phyloP scores from a whole-genome alignment of 768 basidiomycete genomes.

The Mrakia gelida region DNA sequence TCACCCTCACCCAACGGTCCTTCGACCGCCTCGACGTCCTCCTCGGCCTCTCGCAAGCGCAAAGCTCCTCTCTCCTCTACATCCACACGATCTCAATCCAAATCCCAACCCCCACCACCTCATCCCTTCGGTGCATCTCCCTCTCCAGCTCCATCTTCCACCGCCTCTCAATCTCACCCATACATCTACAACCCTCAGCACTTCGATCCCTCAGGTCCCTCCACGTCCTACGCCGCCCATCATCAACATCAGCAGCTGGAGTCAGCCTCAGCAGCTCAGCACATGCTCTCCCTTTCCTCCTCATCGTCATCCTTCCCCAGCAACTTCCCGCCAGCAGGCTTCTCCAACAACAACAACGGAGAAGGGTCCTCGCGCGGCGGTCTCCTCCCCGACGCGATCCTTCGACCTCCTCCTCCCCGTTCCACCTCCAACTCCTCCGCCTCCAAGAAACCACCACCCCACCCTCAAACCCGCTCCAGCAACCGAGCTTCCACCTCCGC shows the following conservation, averaged over 20 bases:
- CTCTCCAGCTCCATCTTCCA: not conserved
- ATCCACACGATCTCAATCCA: not conserved
- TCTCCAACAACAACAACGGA: not conserved
- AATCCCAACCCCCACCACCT: not conserved
- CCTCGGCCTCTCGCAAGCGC: not conserved
- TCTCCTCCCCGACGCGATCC: not conserved
- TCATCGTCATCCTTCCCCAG: not conserved
- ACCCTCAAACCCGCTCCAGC: not conserved
- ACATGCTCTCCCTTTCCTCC: not conserved
- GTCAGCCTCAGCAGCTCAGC: constrained; percentile 14
- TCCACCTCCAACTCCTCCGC: not conserved
- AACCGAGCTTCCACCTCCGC: not conserved
- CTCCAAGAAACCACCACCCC: not conserved
- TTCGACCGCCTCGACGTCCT: not conserved
- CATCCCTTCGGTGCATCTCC: not conserved
- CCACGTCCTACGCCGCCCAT: not conserved
- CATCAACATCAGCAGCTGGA: not conserved
- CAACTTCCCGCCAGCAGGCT: not conserved
- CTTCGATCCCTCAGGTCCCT: not conserved
- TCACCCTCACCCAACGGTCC: not conserved
- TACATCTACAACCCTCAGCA: not conserved
- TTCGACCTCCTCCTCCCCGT: not conserved
- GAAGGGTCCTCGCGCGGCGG: not conserved
- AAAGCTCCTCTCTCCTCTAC: not conserved
- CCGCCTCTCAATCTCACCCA: not conserved